Percentiles rank a stretch among this genome's conserved stretches.
These are phyloP conservation scores for Drechslerella stenobrocha DNA, from an alignment of 2,329 filamentous ascomycete genomes.

Conservation along the genomic window DNA sequence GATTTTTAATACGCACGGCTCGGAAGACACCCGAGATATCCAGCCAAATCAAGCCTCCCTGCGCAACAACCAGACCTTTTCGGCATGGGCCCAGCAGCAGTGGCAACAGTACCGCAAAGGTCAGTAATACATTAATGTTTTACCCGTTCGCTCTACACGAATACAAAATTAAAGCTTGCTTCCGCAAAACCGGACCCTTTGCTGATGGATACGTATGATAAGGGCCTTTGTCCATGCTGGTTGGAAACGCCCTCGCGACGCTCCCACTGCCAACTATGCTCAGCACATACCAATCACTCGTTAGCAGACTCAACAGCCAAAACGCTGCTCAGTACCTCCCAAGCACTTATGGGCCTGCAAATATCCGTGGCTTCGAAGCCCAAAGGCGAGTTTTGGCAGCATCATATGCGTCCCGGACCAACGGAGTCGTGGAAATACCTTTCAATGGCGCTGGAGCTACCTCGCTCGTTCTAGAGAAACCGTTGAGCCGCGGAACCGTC, in stretches of 20 bases:
- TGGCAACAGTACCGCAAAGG: constrained; percentile 41
- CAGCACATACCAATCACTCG: constrained; percentile 26
- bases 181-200: too few species aligned
- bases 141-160: background rate
- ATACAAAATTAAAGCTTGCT: background rate
- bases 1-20: too few species aligned
- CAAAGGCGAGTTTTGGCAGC: constrained; percentile 55
- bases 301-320: constrained; percentile 50
- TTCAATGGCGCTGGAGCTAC: constrained; percentile 49
- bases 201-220: too few species aligned
- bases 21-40: constrained; percentile 27
- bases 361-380: constrained; percentile 56
- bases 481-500: constrained; percentile 57
- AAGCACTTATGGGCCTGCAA: constrained; percentile 54
- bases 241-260: constrained; percentile 55
- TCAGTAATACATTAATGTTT: background rate
- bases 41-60: constrained; percentile 43
- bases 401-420: constrained; percentile 53
- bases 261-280: constrained; percentile 55
- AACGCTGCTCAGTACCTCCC: constrained; percentile 55
- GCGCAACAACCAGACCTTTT: constrained; percentile 27
- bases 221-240: constrained; percentile 55
- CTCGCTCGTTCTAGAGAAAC: constrained; percentile 55
- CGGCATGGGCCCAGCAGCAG: constrained; percentile 41
- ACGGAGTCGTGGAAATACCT: constrained; percentile 51